These are phyloP conservation scores for Penicillium sp. DNA, from an alignment of 2,329 filamentous ascomycete genomes.

Conservation along the genomic window DNA sequence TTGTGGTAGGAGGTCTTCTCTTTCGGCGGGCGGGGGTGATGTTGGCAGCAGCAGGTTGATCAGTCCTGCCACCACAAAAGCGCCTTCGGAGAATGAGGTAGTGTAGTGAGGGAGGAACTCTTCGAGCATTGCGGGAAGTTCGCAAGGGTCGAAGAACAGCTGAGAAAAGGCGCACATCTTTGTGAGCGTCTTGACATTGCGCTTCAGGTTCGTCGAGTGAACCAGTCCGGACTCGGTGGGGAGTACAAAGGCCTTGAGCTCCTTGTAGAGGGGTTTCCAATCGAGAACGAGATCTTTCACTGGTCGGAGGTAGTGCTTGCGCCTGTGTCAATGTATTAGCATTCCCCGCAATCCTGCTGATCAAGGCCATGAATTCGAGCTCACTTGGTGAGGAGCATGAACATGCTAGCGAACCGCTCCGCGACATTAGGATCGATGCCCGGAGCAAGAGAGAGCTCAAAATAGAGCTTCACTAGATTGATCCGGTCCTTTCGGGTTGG, in stretches of 20 bases:
- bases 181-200: slow-evolving; percentile 71
- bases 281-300: slow-evolving; percentile 87
- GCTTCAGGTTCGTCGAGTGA: slow-evolving; percentile 63
- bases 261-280: slow-evolving; percentile 90
- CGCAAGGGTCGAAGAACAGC: slow-evolving; percentile 86
- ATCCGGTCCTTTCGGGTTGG: slow-evolving; percentile 81
- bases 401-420: slow-evolving; percentile 95
- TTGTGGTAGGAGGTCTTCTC: slow-evolving; percentile 77
- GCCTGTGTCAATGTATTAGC: slow-evolving; percentile 54
- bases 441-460: slow-evolving; percentile 86
- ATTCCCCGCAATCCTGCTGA: slow-evolving; percentile 1
- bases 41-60: slow-evolving; percentile 89
- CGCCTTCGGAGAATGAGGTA: slow-evolving; percentile 86
- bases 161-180: slow-evolving; percentile 91
- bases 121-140: slow-evolving; percentile 78
- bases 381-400: slow-evolving; percentile 91
- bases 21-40: slow-evolving; percentile 66
- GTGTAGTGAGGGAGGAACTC: slow-evolving; percentile 87
- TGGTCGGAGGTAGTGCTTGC: slow-evolving; percentile 92
- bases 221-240: slow-evolving; percentile 74
- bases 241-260: slow-evolving; percentile 86
- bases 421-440: slow-evolving; percentile 79
- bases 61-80: slow-evolving; percentile 87
- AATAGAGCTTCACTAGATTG: slow-evolving; percentile 86
- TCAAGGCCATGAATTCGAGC: slow-evolving; percentile 32